A percentile compares a stretch with the other conserved stretches of the same genome.
phyloP scores from a whole-genome alignment of 2,329 filamentous ascomycete genomes.

The Calonectria henricotiae region DNA sequence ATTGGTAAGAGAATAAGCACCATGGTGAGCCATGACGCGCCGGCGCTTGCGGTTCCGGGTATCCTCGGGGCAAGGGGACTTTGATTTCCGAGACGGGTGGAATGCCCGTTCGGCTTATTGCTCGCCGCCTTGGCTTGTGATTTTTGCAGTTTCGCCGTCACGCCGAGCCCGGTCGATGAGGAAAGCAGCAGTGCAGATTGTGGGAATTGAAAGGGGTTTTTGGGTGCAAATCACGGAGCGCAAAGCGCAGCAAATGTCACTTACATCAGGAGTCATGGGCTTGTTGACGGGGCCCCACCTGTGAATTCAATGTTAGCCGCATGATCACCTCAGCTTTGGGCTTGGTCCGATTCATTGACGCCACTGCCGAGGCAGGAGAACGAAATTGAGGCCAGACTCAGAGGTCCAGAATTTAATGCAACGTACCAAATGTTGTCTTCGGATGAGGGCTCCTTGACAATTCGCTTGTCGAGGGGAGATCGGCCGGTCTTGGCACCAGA shows the following conservation, averaged over 20 bases:
- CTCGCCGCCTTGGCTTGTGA: slow-evolving; percentile 43
- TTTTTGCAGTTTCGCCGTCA: slow-evolving; percentile 37
- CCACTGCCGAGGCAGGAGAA: slow-evolving; percentile 35
- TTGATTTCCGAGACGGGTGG: slow-evolving; percentile 49
- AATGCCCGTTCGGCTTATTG: slow-evolving; percentile 34
- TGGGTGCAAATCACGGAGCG: slow-evolving; percentile 37
- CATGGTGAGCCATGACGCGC: slow-evolving; percentile 48
- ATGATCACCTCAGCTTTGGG: slow-evolving; percentile 38
- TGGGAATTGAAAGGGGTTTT: slow-evolving; percentile 30
- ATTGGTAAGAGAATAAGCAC: slow-evolving; percentile 55
- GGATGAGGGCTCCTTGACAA: slow-evolving; percentile 92
- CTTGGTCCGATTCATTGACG: slow-evolving; percentile 36
- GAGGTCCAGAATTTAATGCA: slow-evolving; percentile 15
- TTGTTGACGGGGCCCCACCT: slow-evolving; percentile 99
- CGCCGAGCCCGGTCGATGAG: slow-evolving; percentile 1
- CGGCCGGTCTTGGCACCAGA: slow-evolving; percentile 98
- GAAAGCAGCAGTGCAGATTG: slow-evolving; percentile 34
- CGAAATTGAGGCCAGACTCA: slow-evolving; percentile 37
- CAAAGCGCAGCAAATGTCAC: slow-evolving; percentile 42
- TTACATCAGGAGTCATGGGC: slow-evolving; percentile 96
- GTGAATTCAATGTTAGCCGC: slow-evolving; percentile 53
- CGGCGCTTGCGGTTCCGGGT: slow-evolving; percentile 48
- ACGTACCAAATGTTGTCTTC: slow-evolving; percentile 90
- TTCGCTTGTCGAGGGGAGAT: slow-evolving; percentile 96
- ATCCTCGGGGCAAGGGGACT: slow-evolving; percentile 50